A percentile compares a stretch with the other conserved stretches of the same genome.
phyloP scores from a whole-genome alignment of 2,329 filamentous ascomycete species.

The Trichothecium sympodiale region DNA sequence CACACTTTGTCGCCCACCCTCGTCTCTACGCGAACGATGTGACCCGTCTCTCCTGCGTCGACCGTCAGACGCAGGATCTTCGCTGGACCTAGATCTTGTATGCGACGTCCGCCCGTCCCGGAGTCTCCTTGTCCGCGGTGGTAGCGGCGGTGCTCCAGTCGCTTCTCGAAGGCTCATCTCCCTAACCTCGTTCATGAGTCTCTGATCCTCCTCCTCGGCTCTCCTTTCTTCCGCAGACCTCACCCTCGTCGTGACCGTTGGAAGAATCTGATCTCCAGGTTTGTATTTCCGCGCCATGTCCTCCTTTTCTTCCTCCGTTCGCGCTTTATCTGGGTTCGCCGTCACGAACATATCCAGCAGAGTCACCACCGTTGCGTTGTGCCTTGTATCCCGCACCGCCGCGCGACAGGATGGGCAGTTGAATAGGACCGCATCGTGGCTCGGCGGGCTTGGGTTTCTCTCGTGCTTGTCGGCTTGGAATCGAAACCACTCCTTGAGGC shows the following conservation, averaged over 20 bases:
- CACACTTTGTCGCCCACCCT: conserved; percentile 14
- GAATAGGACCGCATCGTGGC: conserved; percentile 44
- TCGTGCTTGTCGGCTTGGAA: conserved; percentile 59
- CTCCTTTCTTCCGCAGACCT: conserved; percentile 41
- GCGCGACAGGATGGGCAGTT: conserved; percentile 92
- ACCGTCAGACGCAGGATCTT: conserved; percentile 4
- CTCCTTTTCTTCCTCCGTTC: conserved; percentile 59
- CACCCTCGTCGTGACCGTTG: conserved; percentile 40
- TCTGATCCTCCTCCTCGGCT: conserved; percentile 54
- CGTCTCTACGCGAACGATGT: conserved; percentile 13
- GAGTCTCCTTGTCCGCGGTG: conserved; percentile 16
- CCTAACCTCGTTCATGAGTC: conserved; percentile 60
- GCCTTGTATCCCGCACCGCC: conserved; percentile 71
- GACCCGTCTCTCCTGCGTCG: conserved; percentile 12
- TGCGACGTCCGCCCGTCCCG: conserved; percentile 21
- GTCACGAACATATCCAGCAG: conserved; percentile 79
- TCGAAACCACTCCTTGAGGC: conserved; percentile 90
- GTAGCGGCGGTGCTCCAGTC: conserved; percentile 32
- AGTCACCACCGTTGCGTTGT: conserved; percentile 84
- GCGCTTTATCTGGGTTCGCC: conserved; percentile 66
- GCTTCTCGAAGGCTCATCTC: conserved; percentile 63
- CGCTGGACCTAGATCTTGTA: conserved; percentile 13
- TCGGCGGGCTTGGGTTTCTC: conserved; percentile 35
- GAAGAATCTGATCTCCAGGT: conserved; percentile 71
- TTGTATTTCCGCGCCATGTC: conserved; percentile 69